Evolutionary conservation across 805 yeast species (phyloP).

Genomic region (Metschnikowia dekortorum): DNA sequence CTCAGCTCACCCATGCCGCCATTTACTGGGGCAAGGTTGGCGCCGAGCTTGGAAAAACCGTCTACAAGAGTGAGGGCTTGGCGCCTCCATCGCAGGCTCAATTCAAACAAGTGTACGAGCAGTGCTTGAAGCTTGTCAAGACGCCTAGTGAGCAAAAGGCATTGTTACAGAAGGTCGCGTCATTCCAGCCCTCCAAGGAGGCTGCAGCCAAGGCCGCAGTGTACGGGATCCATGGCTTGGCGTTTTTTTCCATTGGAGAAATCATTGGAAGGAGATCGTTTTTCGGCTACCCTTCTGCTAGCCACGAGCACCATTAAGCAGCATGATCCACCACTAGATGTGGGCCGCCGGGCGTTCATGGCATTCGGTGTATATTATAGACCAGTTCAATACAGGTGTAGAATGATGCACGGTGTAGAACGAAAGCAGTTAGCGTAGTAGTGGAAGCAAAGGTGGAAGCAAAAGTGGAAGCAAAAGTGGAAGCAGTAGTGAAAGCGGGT

Average conservation of each 20-base stretch:
- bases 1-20: slow-evolving; percentile 46
- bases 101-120: slow-evolving; percentile 68
- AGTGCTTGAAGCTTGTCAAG: slow-evolving; percentile 33
- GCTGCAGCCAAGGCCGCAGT: slow-evolving; percentile 64
- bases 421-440: too few species aligned
- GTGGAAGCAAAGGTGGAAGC: too few species aligned
- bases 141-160: slow-evolving; percentile 55
- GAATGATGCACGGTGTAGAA: background rate
- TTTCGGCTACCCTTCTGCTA: slow-evolving; percentile 76
- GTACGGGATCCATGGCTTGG: slow-evolving; percentile 77
- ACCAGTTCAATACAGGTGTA: background rate
- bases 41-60: slow-evolving; percentile 64
- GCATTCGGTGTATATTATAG: background rate
- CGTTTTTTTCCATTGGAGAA: slow-evolving; percentile 93
- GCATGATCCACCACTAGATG: slow-evolving; percentile 13
- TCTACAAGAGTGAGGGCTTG: slow-evolving; percentile 87
- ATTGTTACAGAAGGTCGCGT: slow-evolving; percentile 43
- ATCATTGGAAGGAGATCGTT: slow-evolving; percentile 92
- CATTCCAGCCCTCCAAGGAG: slow-evolving; percentile 48
- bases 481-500: too few species aligned
- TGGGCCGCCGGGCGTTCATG: background rate
- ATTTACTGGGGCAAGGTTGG: slow-evolving; percentile 77
- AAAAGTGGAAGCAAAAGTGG: too few species aligned
- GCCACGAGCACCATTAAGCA: slow-evolving; percentile 31
- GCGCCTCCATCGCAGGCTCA: slow-evolving; percentile 83